Base-by-base conservation (phyloP, 768 basidiomycete species). In the Trametes villosa region DNA sequence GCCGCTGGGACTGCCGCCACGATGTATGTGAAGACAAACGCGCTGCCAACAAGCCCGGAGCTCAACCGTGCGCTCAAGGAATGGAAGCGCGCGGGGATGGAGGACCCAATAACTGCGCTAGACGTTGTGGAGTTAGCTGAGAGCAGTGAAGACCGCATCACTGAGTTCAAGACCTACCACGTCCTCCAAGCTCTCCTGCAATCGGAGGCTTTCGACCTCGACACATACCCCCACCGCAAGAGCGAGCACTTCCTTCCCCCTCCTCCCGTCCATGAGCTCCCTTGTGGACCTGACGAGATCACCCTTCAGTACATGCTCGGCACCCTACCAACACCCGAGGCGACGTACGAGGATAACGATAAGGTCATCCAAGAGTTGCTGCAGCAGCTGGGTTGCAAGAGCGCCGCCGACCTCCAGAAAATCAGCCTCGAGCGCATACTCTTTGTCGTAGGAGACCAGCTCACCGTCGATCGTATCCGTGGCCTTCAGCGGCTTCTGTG, bases 381-480 rank as follows among this genome's bases (percentile, higher is more conserved):
- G 13, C 6, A 51, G 4, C 67, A 68, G 60, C 53, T 68, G 7
- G 66, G 66, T 26, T 17, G 34, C 26, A 8, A 26, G 4, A 27
- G 33, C 3, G 17, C 20, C 22, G 17, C 12, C 13, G 31, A 38
- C 26, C 13, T n/a, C 4, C 51, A 13, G 8, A 13, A 27, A 8
- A 7, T 52, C 22, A 36, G 50, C 9, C 2, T 11, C 5, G 11
- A 40, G 27, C 38, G 38, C 12, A 12, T 53, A 17, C 26, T 53
- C 8, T 17, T 18, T 6, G 15, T 38, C 3, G 38, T 53, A 5
- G 51, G 51, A 8, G 77, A 77, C 61, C 75, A 78, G 62, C 68
- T 82, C 9, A 82, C 77, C 0, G 66, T 75, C 0, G 75, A 74
- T 9, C 68, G 75, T 0, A 65, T 80, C 2, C 76, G 72, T 12